Conservation (phyloP, 352 stramenopile genomes). For the Phytophthora sp. region DNA sequence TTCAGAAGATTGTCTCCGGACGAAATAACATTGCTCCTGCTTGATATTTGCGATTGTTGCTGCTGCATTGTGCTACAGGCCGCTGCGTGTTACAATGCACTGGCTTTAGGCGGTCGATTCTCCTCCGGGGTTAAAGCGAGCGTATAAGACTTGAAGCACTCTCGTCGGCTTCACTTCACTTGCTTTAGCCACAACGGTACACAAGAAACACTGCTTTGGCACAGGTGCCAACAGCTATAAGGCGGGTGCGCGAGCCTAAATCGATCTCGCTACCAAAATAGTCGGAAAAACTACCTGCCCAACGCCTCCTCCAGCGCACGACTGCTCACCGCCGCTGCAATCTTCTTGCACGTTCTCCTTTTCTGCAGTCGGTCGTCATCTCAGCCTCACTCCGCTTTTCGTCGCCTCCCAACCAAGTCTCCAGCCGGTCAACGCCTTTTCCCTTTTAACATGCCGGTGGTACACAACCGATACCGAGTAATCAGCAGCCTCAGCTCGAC, state of each 20-base stretch:
- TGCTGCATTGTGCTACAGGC: conserved; percentile 4
- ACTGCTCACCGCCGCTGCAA: conserved; percentile 9
- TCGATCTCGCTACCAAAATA: not conserved
- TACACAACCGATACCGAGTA: conserved; percentile 41
- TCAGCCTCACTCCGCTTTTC: not conserved
- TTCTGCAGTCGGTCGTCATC: not conserved
- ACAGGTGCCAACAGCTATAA: not conserved
- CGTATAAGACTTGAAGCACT: conserved; percentile 10
- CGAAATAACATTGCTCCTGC: not conserved
- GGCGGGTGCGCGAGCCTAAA: not conserved
- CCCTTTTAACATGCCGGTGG: conserved; percentile 17
- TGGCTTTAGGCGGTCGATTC: not conserved
- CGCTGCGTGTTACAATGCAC: conserved; percentile 7
- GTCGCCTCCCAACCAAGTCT: not conserved
- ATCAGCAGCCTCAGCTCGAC: conserved; percentile 46
- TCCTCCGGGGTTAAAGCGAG: not conserved
- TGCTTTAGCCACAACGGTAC: conserved; percentile 5
- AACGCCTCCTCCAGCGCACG: not conserved
- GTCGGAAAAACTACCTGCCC: not conserved
- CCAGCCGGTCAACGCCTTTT: not conserved
- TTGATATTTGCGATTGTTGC: not conserved
- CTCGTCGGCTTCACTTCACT: not conserved
- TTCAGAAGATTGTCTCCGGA: too few relatives aligned
- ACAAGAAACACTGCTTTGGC: not conserved
- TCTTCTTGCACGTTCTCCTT: conserved; percentile 6